These are phyloP conservation scores for Globisporangium middletonii DNA, from an alignment of 352 stramenopile species.

Conservation along the genomic window DNA sequence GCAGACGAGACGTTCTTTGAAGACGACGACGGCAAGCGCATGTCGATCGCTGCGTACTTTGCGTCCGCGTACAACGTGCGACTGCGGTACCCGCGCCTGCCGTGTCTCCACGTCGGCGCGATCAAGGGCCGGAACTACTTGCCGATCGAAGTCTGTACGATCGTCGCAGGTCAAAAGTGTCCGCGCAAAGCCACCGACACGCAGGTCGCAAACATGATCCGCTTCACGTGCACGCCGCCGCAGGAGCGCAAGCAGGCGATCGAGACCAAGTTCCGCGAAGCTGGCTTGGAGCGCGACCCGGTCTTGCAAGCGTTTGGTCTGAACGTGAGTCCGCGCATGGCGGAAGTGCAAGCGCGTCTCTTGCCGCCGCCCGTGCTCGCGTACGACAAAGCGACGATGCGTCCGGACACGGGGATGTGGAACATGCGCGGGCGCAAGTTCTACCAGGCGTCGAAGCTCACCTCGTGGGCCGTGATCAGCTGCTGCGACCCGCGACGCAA, in stretches of 20 bases:
- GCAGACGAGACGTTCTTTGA: slow-evolving; percentile 51
- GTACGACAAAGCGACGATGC: slow-evolving; percentile 43
- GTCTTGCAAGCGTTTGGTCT: slow-evolving; percentile 51
- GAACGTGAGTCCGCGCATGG: slow-evolving; percentile 47
- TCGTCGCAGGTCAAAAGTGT: slow-evolving; percentile 65
- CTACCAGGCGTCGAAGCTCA: slow-evolving; percentile 28
- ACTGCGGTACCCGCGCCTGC: slow-evolving; percentile 64
- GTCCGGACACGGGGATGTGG: slow-evolving; percentile 53
- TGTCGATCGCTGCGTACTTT: slow-evolving; percentile 64
- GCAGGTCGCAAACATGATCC: slow-evolving; percentile 82
- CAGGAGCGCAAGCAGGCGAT: slow-evolving; percentile 54
- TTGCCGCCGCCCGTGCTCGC: slow-evolving; percentile 39
- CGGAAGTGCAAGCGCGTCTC: slow-evolving; percentile 37
- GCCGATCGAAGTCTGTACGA: slow-evolving; percentile 79
- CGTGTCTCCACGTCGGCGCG: slow-evolving; percentile 76
- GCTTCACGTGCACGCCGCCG: slow-evolving; percentile 50
- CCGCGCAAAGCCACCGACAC: slow-evolving; percentile 73
- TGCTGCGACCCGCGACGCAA: slow-evolving; percentile 39
- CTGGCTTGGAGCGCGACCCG: slow-evolving; percentile 47
- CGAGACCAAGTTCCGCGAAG: slow-evolving; percentile 50
- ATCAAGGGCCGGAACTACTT: slow-evolving; percentile 72
- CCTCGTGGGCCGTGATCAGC: slow-evolving; percentile 48
- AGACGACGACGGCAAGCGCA: slow-evolving; percentile 37
- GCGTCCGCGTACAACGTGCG: slow-evolving; percentile 35
- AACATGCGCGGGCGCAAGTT: slow-evolving; percentile 67